phyloP scores from a whole-genome alignment of 108 stramenopile species.

The Skeletonema costatum region DNA sequence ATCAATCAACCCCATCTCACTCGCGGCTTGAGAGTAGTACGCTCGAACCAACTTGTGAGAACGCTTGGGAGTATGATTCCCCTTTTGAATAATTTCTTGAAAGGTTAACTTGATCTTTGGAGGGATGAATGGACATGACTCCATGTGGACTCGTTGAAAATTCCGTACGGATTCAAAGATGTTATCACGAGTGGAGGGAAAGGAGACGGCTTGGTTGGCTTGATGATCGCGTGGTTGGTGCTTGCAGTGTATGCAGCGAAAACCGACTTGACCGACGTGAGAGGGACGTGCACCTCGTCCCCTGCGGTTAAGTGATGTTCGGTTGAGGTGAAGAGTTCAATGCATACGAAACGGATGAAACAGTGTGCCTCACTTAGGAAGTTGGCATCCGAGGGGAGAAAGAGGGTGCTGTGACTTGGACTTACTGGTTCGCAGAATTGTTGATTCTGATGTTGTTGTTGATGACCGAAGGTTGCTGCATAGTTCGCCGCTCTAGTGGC shows the following conservation, averaged over 20 bases:
- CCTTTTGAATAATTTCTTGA: background rate
- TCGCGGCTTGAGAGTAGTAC: constrained; percentile 10
- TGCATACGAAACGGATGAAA: constrained; percentile 7
- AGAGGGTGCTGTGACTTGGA: constrained; percentile 1
- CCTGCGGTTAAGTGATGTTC: background rate
- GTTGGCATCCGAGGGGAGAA: background rate
- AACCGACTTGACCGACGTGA: constrained; percentile 15
- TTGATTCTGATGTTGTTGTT: background rate
- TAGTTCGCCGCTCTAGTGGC: background rate
- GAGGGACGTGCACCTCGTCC: constrained; percentile 16
- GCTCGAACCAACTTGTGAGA: constrained; percentile 2
- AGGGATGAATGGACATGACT: background rate
- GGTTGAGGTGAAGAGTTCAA: constrained; percentile 9
- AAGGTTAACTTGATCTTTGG: background rate
- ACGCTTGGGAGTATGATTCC: background rate
- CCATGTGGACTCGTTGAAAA: constrained; percentile 11
- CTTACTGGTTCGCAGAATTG: background rate
- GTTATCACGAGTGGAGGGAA: constrained; percentile 12
- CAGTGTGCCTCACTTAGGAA: constrained; percentile 2
- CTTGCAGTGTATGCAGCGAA: constrained; percentile 16
- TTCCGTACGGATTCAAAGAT: constrained; percentile 20
- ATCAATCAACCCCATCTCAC: constrained; percentile 9
- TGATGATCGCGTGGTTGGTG: background rate
- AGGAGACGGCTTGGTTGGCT: constrained; percentile 13
- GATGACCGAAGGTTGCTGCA: background rate